Evolutionary conservation across 345 rosid genomes (phyloP).

Genomic region (Litchi chinensis): DNA sequence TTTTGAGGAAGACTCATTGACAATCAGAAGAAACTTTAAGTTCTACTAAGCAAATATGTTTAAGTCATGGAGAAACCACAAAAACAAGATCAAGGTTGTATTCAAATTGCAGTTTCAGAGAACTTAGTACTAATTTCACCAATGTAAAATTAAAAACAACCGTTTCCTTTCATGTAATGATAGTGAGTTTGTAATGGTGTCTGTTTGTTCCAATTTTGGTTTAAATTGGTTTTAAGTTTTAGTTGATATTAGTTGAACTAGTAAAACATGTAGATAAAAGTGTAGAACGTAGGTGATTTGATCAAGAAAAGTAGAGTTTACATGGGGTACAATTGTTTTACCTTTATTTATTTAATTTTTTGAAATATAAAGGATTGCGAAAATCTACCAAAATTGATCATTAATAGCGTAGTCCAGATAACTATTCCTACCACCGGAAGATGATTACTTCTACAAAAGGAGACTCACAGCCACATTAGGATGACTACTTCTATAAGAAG

Average conservation of each 20-base stretch:
- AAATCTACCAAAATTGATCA: too few relatives aligned
- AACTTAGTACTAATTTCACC: constrained; percentile 60
- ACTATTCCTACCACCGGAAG: too few relatives aligned
- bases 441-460: too few relatives aligned
- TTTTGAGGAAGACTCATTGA: constrained; percentile 29
- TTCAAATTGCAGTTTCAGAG: constrained; percentile 92
- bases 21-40: constrained; percentile 22
- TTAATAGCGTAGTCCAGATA: too few relatives aligned
- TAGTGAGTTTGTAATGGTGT: background rate
- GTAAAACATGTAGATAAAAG: too few relatives aligned
- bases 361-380: too few relatives aligned
- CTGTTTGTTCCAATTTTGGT: background rate
- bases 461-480: too few relatives aligned
- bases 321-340: background rate
- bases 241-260: background rate
- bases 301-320: constrained; percentile 4
- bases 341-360: too few relatives aligned
- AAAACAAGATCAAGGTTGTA: constrained; percentile 87
- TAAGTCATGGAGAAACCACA: constrained; percentile 85
- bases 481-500: too few relatives aligned
- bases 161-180: background rate
- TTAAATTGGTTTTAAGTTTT: too few relatives aligned
- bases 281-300: background rate
- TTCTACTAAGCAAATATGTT: constrained; percentile 56
- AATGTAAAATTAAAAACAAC: too few relatives aligned